Percentiles rank a stretch among this genome's conserved stretches.
phyloP scores from a whole-genome alignment of 352 stramenopile genomes.

The Thraustotheca clavata region DNA sequence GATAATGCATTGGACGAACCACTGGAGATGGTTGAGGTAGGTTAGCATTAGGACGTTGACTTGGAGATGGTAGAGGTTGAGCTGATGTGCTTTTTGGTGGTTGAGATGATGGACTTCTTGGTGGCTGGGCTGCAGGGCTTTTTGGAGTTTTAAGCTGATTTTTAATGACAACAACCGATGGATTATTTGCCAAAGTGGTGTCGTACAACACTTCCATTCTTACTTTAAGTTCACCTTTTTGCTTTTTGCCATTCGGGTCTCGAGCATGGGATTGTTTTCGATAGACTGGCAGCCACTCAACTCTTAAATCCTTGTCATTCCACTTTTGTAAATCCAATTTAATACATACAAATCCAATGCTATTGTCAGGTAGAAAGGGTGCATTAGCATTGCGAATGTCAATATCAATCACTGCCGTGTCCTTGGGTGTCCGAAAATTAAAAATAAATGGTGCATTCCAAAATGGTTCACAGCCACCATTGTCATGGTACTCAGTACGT shows the following conservation, averaged over 20 bases:
- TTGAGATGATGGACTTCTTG: background rate
- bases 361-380: background rate
- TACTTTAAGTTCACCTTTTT: constrained; percentile 2
- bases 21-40: background rate
- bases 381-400: background rate
- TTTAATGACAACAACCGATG: background rate
- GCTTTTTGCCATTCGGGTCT: background rate
- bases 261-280: background rate
- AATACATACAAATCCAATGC: background rate
- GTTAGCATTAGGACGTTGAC: background rate
- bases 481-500: constrained; percentile 7
- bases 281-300: constrained; percentile 4
- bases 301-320: background rate
- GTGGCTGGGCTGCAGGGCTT: background rate
- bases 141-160: background rate
- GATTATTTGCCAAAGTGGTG: background rate
- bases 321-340: background rate
- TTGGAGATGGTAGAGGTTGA: background rate
- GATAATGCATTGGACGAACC: background rate
- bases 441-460: constrained; percentile 21
- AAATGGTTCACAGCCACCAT: constrained; percentile 6
- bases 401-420: background rate
- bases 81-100: background rate
- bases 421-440: background rate
- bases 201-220: constrained; percentile 8